Base-by-base conservation (phyloP, 2,329 filamentous ascomycete genomes). In the Rasamsonia emersonii region DNA sequence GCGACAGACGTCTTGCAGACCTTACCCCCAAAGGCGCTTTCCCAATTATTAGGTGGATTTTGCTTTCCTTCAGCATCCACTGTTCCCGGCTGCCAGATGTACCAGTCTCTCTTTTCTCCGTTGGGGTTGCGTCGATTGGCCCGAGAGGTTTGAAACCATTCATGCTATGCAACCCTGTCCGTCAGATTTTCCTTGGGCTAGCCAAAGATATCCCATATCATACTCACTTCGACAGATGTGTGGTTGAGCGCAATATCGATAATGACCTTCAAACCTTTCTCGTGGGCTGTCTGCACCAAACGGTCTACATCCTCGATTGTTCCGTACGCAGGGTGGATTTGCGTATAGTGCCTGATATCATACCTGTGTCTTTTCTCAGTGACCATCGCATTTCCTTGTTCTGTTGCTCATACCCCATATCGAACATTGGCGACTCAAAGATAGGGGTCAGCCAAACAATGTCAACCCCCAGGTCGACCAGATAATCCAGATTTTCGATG, bases 341-440 rank as follows among this genome's bases (percentile, higher is more conserved):
- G 54, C 33, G 62, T 58, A 46, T 70, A 54, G 28, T 57, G 40
- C 23, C 71, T 68, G 28, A 82, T 76, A 46, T 82, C 79, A 14
- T 41, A 41, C 17, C 38, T 43, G 11, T 24, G n/a, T n/a, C 10
- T 3, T 10, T 28, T 24, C 26, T n/a, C 17, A 18, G n/a, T 32
- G 15, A 11, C 14, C 5, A 8, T 14, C 6, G 14, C 2, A 33
- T 10, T 18, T 20, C 5, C 11, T 10, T 11, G 49, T 39, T 18
- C 64, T 65, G 30, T 8, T 9, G 9, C 18, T 65, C 63, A 33
- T 69, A 70, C 19, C 67, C 67, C 62, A 68, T 68, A 33, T 70
- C 67, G 2, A 57, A 54, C 42, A 67, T 64, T 7, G 65, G 64
- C 14, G 61, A 65, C 38, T 65, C 64, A 46, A 56, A 65, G 32